Evolutionary conservation across 2,329 filamentous ascomycete genomes (phyloP).

Genomic region (Colletotrichum noveboracense): DNA sequence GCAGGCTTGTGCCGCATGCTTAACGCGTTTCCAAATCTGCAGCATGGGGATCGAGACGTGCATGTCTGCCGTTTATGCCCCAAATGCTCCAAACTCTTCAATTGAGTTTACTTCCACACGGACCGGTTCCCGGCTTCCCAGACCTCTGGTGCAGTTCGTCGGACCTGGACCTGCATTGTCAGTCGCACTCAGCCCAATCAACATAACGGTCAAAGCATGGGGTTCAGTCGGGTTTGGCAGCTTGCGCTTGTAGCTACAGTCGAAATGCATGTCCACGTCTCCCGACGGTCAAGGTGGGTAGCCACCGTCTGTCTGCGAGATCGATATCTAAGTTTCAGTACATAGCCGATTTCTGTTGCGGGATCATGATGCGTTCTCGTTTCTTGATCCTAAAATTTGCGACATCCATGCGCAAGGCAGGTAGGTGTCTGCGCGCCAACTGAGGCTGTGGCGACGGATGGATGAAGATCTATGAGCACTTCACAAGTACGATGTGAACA

Average conservation of each 20-base stretch:
- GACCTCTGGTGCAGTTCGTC: not conserved
- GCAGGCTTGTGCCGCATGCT: not conserved
- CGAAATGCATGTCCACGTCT: slow-evolving; percentile 3
- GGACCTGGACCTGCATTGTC: not conserved
- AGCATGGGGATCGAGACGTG: not conserved
- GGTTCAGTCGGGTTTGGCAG: not conserved
- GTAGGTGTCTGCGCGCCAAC: not conserved
- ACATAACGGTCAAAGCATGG: slow-evolving; percentile 8
- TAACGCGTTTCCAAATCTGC: not conserved
- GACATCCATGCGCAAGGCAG: not conserved
- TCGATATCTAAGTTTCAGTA: not conserved
- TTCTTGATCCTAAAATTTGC: not conserved
- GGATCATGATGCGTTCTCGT: not conserved
- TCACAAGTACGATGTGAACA: not conserved
- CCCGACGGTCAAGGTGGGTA: not conserved
- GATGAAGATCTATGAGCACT: not conserved
- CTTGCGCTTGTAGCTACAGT: not conserved
- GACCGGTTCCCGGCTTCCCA: not conserved
- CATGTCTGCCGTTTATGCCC: not conserved
- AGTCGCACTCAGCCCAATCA: not conserved
- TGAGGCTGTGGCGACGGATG: not conserved
- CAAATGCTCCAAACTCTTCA: not conserved
- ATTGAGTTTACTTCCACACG: slow-evolving; percentile 1
- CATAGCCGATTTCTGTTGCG: not conserved
- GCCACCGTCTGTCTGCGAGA: not conserved